Evolutionary conservation across 306 rosid species (phyloP).

Genomic region (Malus orientalis): DNA sequence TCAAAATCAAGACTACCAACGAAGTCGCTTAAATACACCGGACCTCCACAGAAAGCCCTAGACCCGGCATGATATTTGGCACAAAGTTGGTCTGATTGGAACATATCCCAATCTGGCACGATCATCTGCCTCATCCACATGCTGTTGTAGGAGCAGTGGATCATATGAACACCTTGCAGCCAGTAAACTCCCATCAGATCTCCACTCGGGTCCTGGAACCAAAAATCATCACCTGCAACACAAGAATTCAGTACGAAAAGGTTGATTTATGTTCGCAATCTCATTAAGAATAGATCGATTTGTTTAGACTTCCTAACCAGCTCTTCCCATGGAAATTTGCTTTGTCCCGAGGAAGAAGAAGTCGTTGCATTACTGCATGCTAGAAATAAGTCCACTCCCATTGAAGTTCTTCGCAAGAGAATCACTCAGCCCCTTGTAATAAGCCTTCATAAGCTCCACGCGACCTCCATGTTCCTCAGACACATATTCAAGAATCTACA

Average conservation of each 20-base stretch:
- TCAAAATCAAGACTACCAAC: constrained; percentile 67
- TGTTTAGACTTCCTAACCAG: constrained; percentile 31
- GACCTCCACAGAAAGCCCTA: constrained; percentile 79
- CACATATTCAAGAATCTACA: constrained; percentile 61
- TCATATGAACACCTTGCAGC: constrained; percentile 90
- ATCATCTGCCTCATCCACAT: constrained; percentile 93
- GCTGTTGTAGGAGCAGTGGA: constrained; percentile 83
- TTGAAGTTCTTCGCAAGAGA: constrained; percentile 67
- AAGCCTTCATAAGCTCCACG: constrained; percentile 71
- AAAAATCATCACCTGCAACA: constrained; percentile 75
- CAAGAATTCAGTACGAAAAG: too few relatives aligned
- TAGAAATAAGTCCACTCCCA: constrained; percentile 68
- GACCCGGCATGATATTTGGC: constrained; percentile 87
- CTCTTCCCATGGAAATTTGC: constrained; percentile 66
- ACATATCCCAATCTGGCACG: constrained; percentile 97
- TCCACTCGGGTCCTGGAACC: constrained; percentile 86
- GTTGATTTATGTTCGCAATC: background rate
- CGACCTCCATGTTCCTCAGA: constrained; percentile 75
- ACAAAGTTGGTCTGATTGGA: constrained; percentile 73
- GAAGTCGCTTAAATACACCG: constrained; percentile 65
- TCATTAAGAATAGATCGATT: background rate
- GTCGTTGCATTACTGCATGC: constrained; percentile 93
- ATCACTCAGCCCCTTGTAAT: constrained; percentile 50
- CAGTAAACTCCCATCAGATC: constrained; percentile 83
- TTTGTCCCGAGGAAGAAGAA: constrained; percentile 80